Percentiles rank a stretch among this genome's conserved stretches.
phyloP scores from a whole-genome alignment of 1,139 yeast genomes.

The Citeromyces hawaiiensis region DNA sequence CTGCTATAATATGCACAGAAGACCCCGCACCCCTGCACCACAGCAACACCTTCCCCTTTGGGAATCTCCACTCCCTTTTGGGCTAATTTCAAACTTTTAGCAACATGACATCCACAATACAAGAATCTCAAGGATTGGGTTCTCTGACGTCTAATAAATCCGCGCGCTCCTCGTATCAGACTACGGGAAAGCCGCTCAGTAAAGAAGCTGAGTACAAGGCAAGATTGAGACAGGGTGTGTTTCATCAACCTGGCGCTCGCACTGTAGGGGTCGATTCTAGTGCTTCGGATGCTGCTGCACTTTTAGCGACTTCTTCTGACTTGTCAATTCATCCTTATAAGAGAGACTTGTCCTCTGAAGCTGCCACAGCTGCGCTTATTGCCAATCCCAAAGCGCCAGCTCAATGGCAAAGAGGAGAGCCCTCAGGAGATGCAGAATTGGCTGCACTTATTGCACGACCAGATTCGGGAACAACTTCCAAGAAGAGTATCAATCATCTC shows the following conservation, averaged over 20 bases:
- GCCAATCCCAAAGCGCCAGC: slow-evolving; percentile 29
- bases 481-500: background rate
- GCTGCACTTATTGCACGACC: slow-evolving; percentile 22
- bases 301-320: slow-evolving; percentile 56
- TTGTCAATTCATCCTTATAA: slow-evolving; percentile 53
- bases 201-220: slow-evolving; percentile 71
- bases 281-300: slow-evolving; percentile 69
- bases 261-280: slow-evolving; percentile 56
- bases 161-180: slow-evolving; percentile 31
- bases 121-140: background rate
- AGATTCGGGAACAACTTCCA: background rate
- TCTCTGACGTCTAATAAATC: background rate
- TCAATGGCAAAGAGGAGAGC: slow-evolving; percentile 30
- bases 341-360: slow-evolving; percentile 49
- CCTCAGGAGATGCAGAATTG: slow-evolving; percentile 24
- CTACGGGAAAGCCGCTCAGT: slow-evolving; percentile 56
- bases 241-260: slow-evolving; percentile 53
- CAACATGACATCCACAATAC: background rate
- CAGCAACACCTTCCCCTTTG: background rate
- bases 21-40: background rate
- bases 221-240: slow-evolving; percentile 63
- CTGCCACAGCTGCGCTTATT: slow-evolving; percentile 51
- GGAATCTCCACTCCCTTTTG: background rate
- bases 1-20: too few species aligned
- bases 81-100: background rate